phyloP scores from a whole-genome alignment of 1,139 yeast species.

The Schwanniomyces etchellsii region DNA sequence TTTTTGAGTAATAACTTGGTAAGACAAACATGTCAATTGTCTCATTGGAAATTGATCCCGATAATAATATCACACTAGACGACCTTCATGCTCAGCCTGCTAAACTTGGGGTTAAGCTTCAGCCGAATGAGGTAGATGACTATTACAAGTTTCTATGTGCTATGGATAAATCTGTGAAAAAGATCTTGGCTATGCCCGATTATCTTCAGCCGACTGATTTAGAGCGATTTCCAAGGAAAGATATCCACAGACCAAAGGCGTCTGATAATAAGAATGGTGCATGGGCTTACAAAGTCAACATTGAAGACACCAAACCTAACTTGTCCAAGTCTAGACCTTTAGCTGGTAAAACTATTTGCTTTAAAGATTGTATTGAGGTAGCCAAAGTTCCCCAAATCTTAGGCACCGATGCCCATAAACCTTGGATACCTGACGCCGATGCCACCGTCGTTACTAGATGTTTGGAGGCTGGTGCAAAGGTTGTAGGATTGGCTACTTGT shows the following conservation, averaged over 20 bases:
- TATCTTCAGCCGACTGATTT: constrained; percentile 20
- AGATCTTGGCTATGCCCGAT: constrained; percentile 21
- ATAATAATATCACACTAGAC: constrained; percentile 18
- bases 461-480: constrained; percentile 24
- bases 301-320: constrained; percentile 20
- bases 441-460: constrained; percentile 28
- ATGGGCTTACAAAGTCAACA: constrained; percentile 30
- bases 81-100: constrained; percentile 20
- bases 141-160: constrained; percentile 23
- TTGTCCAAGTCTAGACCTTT: constrained; percentile 13
- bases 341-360: constrained; percentile 22
- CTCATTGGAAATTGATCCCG: constrained; percentile 18
- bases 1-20: not conserved
- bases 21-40: constrained; percentile 18
- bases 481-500: constrained; percentile 30
- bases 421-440: constrained; percentile 25
- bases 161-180: constrained; percentile 24
- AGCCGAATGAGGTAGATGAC: constrained; percentile 21
- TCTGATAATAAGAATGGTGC: constrained; percentile 19
- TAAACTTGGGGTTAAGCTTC: constrained; percentile 18
- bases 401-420: constrained; percentile 25
- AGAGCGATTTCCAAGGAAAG: constrained; percentile 23
- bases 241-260: constrained; percentile 15
- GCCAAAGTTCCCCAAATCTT: constrained; percentile 28
- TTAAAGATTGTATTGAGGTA: constrained; percentile 28